Evolutionary conservation across 805 yeast genomes (phyloP).

Genomic region (Spathaspora girioi): DNA sequence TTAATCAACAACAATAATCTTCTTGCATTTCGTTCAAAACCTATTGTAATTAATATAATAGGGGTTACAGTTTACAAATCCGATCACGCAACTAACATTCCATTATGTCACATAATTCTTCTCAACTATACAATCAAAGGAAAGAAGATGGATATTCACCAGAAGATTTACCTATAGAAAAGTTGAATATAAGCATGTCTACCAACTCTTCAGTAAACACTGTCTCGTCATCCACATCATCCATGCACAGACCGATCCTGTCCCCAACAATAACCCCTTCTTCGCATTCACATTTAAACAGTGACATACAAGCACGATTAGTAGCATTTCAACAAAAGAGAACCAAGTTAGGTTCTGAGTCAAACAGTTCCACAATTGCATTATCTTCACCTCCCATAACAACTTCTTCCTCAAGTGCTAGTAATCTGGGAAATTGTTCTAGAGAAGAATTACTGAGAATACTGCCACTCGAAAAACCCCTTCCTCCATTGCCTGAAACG

Average conservation of each 20-base stretch:
- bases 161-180: background rate
- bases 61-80: background rate
- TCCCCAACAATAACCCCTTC: conserved; percentile 11
- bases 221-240: conserved; percentile 6
- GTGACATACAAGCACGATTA: conserved; percentile 83
- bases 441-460: background rate
- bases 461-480: conserved; percentile 15
- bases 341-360: conserved; percentile 16
- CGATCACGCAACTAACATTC: background rate
- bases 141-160: background rate
- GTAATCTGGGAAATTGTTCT: background rate
- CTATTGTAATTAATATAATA: no score
- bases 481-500: conserved; percentile 23
- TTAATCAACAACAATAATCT: background rate
- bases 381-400: conserved; percentile 2
- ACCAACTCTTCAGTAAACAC: background rate
- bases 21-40: background rate
- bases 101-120: background rate
- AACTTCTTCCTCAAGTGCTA: background rate
- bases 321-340: conserved; percentile 86
- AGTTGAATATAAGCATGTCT: background rate
- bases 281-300: conserved; percentile 38
- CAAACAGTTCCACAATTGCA: background rate
- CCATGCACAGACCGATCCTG: conserved; percentile 1
- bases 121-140: background rate